Conservation (phyloP, 768 basidiomycete genomes). For the Zangia roseola region DNA sequence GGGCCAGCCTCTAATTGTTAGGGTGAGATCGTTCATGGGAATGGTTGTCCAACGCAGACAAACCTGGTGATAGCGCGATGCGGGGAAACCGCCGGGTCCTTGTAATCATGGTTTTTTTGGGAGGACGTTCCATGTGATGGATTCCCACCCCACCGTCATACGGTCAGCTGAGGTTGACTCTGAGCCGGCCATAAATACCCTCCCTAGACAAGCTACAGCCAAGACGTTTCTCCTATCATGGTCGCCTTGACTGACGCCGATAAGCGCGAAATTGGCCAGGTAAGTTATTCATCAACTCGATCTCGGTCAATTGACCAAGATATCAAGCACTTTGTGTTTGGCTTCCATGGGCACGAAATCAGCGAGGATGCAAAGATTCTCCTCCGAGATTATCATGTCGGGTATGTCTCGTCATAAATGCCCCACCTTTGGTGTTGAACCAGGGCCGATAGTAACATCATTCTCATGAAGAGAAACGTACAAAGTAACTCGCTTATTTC, state of each 20-base stretch:
- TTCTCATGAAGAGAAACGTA: slow-evolving; percentile 69
- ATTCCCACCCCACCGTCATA: not conserved
- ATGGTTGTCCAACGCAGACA: slow-evolving; percentile 23
- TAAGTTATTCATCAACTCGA: slow-evolving; percentile 6
- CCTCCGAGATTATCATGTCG: slow-evolving; percentile 62
- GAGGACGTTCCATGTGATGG: not conserved
- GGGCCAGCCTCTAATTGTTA: slow-evolving; percentile 4
- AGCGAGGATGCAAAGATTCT: slow-evolving; percentile 53
- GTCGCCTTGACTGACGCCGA: slow-evolving; percentile 33
- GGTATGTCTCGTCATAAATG: slow-evolving; percentile 30
- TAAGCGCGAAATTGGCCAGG: slow-evolving; percentile 49
- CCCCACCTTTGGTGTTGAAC: not conserved
- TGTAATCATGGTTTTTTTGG: slow-evolving; percentile 2
- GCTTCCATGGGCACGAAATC: slow-evolving; percentile 59
- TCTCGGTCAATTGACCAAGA: not conserved
- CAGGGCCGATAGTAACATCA: slow-evolving; percentile 46
- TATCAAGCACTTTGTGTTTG: slow-evolving; percentile 65
- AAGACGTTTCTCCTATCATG: slow-evolving; percentile 14
- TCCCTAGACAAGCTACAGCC: not conserved
- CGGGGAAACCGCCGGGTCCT: slow-evolving; percentile 31
- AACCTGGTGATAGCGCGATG: slow-evolving; percentile 28
- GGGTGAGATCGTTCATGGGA: slow-evolving; percentile 13
- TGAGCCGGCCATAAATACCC: not conserved
- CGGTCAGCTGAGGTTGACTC: not conserved
- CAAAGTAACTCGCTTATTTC: slow-evolving; percentile 35